Evolutionary conservation across 2,329 filamentous ascomycete genomes (phyloP), one percentile per base, ranked within the genome.

Genomic region (Nothophaeocryptopus gaeumannii): DNA sequence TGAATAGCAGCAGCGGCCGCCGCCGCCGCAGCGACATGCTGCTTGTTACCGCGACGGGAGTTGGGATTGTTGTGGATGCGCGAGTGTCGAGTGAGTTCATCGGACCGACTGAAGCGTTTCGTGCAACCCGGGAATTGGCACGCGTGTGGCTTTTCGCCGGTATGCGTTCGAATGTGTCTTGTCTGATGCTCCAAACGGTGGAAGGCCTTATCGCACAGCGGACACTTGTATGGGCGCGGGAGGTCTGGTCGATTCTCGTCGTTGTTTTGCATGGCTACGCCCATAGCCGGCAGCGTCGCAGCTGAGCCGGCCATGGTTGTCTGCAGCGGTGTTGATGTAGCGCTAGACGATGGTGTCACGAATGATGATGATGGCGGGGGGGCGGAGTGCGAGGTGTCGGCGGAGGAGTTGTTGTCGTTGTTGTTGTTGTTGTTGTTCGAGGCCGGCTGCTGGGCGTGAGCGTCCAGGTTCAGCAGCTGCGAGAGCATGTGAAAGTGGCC

Each of bases 31-130:
- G 80, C 74, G 53, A 79, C 78, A 67, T 83, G 78, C 53, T 83
- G 83, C 78, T 96, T 96, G 78, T 95, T 95, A 59, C 89, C 91
- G 67, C 92, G 80, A 67, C 93, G 81, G 50, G 91, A 96, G 78
- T 97, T 97, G 51, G 93, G 92, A 74, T 97, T 99, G 82, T 89
- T 96, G 81, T 99, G 92, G 75, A 99, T 99, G 70, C 92, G 83
- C 69, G 92, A 96, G 74, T 99, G 92, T 54, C 92, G 85, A 55
- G 93, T 99, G 62, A 99, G 79, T 74, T 99, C 92, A 68, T 99
- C 92, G 10, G 92, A 96, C 58, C 92, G 85, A 58, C 89, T 95
- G 77, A 99, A 97, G 65, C 92, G 89, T 76, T 97, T 97, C 63
- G 88, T 92, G 82, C 92, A 97, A 63, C 91, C 90, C 3, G 89